Conservation (phyloP, 768 basidiomycete species). For the Exsudoporus frostii region DNA sequence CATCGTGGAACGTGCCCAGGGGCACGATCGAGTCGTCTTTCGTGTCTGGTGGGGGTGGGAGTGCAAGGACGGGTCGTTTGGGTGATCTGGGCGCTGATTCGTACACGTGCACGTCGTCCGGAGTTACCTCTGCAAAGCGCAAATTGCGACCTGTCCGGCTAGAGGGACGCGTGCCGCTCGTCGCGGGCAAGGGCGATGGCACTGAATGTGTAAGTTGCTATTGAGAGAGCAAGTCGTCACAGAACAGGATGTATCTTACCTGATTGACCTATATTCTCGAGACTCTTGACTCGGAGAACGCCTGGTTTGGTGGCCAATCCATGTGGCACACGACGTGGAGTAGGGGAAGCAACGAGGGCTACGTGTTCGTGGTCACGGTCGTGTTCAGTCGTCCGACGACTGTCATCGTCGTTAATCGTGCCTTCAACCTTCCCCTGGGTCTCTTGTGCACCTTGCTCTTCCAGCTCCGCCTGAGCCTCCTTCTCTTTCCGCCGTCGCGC, state of each 20-base stretch:
- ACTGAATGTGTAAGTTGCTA: conserved; percentile 19
- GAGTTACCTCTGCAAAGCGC: conserved; percentile 73
- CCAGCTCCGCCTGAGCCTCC: neutral
- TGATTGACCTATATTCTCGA: conserved; percentile 24
- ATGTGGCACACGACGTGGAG: conserved; percentile 5
- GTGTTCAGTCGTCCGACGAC: neutral
- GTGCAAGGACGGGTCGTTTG: conserved; percentile 50
- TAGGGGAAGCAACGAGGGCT: conserved; percentile 6
- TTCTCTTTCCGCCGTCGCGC: conserved; percentile 18
- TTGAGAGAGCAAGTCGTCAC: neutral
- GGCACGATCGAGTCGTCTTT: conserved; percentile 31
- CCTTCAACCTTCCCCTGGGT: neutral
- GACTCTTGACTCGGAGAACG: conserved; percentile 30
- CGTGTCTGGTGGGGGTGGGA: conserved; percentile 40
- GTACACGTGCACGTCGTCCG: conserved; percentile 77
- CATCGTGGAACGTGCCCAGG: conserved; percentile 38
- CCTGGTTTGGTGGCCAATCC: conserved; percentile 20
- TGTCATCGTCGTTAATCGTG: neutral
- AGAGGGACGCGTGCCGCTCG: conserved; percentile 57
- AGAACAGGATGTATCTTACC: conserved; percentile 6
- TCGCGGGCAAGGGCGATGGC: conserved; percentile 43
- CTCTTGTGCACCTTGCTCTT: neutral
- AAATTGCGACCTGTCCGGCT: conserved; percentile 52
- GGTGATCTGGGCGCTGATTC: conserved; percentile 80
- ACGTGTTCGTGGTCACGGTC: neutral